phyloP scores from a whole-genome alignment of 345 rosid species.

The Populus tremula region DNA sequence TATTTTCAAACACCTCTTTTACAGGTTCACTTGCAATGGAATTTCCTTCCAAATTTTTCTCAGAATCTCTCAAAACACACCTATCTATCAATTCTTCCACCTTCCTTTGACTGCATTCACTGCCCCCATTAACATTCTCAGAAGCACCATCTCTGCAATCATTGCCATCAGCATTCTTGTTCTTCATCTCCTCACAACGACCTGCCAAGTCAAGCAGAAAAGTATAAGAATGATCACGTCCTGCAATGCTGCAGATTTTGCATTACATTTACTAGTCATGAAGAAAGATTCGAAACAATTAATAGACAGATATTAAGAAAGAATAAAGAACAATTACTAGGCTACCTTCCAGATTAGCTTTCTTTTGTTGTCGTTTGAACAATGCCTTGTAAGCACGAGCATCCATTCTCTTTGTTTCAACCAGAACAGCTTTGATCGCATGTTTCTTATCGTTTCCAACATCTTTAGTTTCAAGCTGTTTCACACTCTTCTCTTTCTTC shows the following conservation, averaged over 20 bases:
- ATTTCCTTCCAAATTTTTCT: slow-evolving; percentile 5
- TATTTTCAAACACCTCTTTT: slow-evolving; percentile 7
- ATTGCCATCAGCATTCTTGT: slow-evolving; percentile 4
- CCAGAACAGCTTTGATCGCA: slow-evolving; percentile 1
- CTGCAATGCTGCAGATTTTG: background rate
- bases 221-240: background rate
- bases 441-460: slow-evolving; percentile 15
- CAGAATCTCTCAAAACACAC: slow-evolving; percentile 5
- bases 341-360: slow-evolving; percentile 20
- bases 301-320: background rate
- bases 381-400: slow-evolving; percentile 49
- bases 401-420: slow-evolving; percentile 18
- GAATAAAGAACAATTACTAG: background rate
- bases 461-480: slow-evolving; percentile 41
- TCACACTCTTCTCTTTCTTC: slow-evolving; percentile 29
- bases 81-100: slow-evolving; percentile 14
- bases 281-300: background rate
- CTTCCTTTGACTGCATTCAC: slow-evolving; percentile 1
- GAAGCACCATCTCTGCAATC: slow-evolving; percentile 1
- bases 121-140: slow-evolving; percentile 9
- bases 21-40: slow-evolving; percentile 13
- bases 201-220: slow-evolving; percentile 25
- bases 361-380: slow-evolving; percentile 31
- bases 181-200: slow-evolving; percentile 14
- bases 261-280: background rate